Base-by-base conservation (phyloP, 495 filamentous ascomycete species). In the Oleoguttula mirabilis region DNA sequence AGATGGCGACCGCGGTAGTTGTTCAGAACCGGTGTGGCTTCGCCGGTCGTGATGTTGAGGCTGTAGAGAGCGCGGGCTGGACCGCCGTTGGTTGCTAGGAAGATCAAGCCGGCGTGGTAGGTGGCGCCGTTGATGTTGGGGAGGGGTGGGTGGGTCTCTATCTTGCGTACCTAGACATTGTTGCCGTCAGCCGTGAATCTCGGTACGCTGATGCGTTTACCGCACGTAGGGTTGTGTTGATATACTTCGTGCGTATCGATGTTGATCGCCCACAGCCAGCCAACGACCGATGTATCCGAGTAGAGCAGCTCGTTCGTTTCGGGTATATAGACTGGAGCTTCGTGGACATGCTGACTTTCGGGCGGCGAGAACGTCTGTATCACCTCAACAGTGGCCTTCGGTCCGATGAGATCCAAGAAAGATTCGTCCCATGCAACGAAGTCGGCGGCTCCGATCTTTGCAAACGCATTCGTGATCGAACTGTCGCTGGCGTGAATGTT, bases 231-330 rank as follows among this genome's bases (percentile, higher is more conserved):
- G n/a, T n/a, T n/a, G n/a, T n/a, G n/a, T n/a, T n/a, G n/a, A 30
- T 21, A 39, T 15, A 47, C 44, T 20, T 39, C 32, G 36, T 41
- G 21, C 12, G 36, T 47, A 17, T 40, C 44, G 12, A 40, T 24
- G 15, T 47, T 40, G 44, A 41, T 39, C 4, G 36, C 44, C 25
- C 38, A 41, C 15, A 47, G 44, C 36, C 32, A 41, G 4, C 44
- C 44, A 32, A 24, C 36, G 12, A 41, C 38, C 2, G 24, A 14
- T 3, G 36, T 47, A 22, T 47, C 44, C 3, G 44, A 39, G 30
- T 25, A 47, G n/a, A 47, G 38, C 15, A 47, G 16, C 27, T 47
- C 44, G 20, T 47, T 47, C 19, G 36, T 47, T 11, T 47, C 37
- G 3, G 44, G 36, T 19, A 47, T 10, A 16, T 41, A 47, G 21